Evolutionary conservation across 805 yeast genomes (phyloP).

Genomic region (Starmerella davenportii): DNA sequence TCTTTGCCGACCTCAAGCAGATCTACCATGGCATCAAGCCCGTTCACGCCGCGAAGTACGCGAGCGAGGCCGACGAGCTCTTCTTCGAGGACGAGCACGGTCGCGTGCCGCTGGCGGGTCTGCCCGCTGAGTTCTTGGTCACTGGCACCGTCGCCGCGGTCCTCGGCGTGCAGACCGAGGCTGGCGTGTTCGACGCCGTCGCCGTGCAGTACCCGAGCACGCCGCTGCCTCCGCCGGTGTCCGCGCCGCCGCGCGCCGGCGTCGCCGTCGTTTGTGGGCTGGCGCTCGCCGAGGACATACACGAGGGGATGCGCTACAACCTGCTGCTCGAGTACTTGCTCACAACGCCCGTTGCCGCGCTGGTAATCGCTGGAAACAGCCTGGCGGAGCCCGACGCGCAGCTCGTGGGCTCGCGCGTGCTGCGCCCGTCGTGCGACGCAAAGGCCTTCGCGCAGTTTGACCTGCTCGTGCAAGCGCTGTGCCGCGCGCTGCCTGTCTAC

Average conservation of each 20-base stretch:
- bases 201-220: conserved; percentile 52
- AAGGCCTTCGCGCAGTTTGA: conserved; percentile 29
- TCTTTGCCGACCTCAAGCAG: conserved; percentile 55
- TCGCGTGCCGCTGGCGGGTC: conserved; percentile 53
- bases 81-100: conserved; percentile 90
- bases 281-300: conserved; percentile 31
- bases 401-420: conserved; percentile 14
- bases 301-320: conserved; percentile 23
- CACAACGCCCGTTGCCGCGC: conserved; percentile 37
- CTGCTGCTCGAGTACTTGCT: conserved; percentile 48
- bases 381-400: conserved; percentile 22
- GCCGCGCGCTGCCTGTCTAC: conserved; percentile 46
- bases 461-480: conserved; percentile 35
- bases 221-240: conserved; percentile 1
- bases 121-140: conserved; percentile 36
- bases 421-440: conserved; percentile 12
- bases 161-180: conserved; percentile 64
- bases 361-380: conserved; percentile 63
- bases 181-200: conserved; percentile 69
- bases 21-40: conserved; percentile 16
- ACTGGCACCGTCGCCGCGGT: conserved; percentile 84
- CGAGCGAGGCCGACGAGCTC: conserved; percentile 33
- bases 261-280: conserved; percentile 69
- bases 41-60: conserved; percentile 20
- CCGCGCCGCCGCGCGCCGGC: conserved; percentile 13